phyloP scores from a whole-genome alignment of 2,329 filamentous ascomycete species.

The Albophoma yamanashiensis region DNA sequence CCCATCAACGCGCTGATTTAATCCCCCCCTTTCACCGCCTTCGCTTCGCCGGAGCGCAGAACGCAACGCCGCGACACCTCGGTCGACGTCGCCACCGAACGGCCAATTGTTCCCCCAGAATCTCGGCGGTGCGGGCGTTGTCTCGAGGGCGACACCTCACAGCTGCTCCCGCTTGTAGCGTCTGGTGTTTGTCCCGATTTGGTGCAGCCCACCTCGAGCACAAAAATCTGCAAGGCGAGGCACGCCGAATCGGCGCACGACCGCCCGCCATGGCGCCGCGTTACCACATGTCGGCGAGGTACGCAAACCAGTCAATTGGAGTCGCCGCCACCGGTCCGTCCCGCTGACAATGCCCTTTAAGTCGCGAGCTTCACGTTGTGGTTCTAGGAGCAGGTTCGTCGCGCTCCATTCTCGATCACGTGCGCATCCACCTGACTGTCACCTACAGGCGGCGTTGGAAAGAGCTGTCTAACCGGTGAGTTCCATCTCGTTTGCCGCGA shows the following conservation, averaged over 20 bases:
- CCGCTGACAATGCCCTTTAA: conserved; percentile 16
- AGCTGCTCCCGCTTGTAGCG: not conserved
- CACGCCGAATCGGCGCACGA: not conserved
- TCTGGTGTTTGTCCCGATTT: not conserved
- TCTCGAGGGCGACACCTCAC: not conserved
- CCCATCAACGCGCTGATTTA: not conserved
- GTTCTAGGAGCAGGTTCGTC: conserved; percentile 66
- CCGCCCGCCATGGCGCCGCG: conserved; percentile 6
- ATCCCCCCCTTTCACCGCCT: not conserved
- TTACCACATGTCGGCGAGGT: conserved; percentile 7
- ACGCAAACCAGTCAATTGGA: not conserved
- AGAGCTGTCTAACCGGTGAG: conserved; percentile 83
- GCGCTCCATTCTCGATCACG: conserved; percentile 1
- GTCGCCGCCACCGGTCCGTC: not conserved
- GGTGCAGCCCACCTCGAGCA: not conserved
- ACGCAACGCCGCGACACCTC: not conserved
- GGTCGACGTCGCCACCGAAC: not conserved
- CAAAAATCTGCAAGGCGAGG: not conserved
- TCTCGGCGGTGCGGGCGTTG: not conserved
- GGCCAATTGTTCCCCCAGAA: not conserved
- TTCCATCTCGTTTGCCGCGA: conserved; percentile 2
- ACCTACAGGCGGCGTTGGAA: conserved; percentile 69
- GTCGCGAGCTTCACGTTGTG: conserved; percentile 73
- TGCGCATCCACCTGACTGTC: conserved; percentile 17
- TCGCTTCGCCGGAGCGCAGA: not conserved